These are phyloP conservation scores for Podospora bellae-mahoneyi DNA, from an alignment of 495 filamentous ascomycete genomes.

Conservation along the genomic window DNA sequence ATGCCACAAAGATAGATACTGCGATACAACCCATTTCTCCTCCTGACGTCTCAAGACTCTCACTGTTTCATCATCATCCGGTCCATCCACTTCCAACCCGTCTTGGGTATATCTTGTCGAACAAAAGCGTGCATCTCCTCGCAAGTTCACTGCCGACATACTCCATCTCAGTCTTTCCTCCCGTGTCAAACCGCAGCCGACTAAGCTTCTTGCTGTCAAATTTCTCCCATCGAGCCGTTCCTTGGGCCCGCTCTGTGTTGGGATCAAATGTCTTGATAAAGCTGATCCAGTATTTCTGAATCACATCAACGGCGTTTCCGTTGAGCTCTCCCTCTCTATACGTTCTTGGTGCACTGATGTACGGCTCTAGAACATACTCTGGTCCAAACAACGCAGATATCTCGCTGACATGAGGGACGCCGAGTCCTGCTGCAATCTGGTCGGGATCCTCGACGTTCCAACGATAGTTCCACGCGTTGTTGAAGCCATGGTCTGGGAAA, in stretches of 20 bases:
- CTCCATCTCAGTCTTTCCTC: constrained; percentile 57
- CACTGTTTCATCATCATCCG: not conserved
- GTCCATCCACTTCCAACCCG: not conserved
- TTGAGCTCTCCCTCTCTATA: constrained; percentile 52
- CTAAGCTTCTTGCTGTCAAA: constrained; percentile 34
- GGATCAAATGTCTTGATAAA: constrained; percentile 65
- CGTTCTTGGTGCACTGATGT: constrained; percentile 42
- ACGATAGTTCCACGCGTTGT: constrained; percentile 59
- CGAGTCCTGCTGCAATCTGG: constrained; percentile 49
- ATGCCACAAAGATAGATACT: too few species aligned
- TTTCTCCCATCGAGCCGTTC: constrained; percentile 31
- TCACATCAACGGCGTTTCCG: constrained; percentile 50
- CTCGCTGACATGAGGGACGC: constrained; percentile 62
- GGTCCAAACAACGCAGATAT: constrained; percentile 58
- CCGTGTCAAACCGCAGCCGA: constrained; percentile 54
- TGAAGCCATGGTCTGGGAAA: constrained; percentile 36
- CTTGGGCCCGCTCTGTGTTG: constrained; percentile 42
- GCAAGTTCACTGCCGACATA: constrained; percentile 44
- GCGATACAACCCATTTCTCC: too few species aligned
- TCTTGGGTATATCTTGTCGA: not conserved
- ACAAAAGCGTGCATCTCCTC: constrained; percentile 52
- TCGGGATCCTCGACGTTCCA: constrained; percentile 59
- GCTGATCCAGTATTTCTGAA: constrained; percentile 67
- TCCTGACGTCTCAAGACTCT: too few species aligned
- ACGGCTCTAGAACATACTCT: constrained; percentile 20